phyloP scores from a whole-genome alignment of 108 stramenopile species.

The Aurantiochytrium sp. region DNA sequence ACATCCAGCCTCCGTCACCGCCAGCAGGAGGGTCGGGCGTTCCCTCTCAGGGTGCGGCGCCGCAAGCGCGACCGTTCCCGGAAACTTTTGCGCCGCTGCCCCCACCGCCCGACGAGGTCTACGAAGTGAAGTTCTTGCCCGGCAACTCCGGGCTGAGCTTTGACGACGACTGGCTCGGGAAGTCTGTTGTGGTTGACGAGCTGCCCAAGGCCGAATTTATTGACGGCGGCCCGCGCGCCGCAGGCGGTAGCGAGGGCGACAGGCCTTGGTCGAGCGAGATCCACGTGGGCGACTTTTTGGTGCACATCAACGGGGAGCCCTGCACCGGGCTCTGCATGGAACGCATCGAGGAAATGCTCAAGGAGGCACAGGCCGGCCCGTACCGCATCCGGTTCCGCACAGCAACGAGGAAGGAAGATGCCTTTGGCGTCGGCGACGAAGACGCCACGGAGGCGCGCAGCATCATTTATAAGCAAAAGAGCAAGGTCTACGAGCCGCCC shows the following conservation, averaged over 20 bases:
- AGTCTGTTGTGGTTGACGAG: not conserved
- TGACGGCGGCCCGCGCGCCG: not conserved
- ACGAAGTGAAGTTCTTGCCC: not conserved
- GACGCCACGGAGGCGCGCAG: constrained; percentile 1
- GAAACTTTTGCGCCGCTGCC: not conserved
- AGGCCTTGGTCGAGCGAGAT: not conserved
- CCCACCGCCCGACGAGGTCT: not conserved
- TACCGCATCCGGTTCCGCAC: constrained; percentile 23
- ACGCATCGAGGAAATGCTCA: not conserved
- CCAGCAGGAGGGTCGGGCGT: not conserved
- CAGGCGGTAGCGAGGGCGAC: not conserved
- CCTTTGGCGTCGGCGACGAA: not conserved
- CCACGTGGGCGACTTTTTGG: not conserved
- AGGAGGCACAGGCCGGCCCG: not conserved
- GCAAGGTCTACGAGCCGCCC: constrained; percentile 17
- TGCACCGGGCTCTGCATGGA: not conserved
- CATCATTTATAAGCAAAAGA: constrained; percentile 28
- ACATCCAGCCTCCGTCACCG: not conserved
- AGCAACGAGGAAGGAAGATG: not conserved
- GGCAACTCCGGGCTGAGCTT: constrained; percentile 2
- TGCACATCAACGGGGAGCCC: not conserved
- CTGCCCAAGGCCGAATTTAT: not conserved
- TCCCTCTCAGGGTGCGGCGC: too few relatives aligned
- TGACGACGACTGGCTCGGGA: constrained; percentile 27
- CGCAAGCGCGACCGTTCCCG: not conserved